Conservation (phyloP, 306 rosid genomes). For the Pyrus betulifolia region DNA sequence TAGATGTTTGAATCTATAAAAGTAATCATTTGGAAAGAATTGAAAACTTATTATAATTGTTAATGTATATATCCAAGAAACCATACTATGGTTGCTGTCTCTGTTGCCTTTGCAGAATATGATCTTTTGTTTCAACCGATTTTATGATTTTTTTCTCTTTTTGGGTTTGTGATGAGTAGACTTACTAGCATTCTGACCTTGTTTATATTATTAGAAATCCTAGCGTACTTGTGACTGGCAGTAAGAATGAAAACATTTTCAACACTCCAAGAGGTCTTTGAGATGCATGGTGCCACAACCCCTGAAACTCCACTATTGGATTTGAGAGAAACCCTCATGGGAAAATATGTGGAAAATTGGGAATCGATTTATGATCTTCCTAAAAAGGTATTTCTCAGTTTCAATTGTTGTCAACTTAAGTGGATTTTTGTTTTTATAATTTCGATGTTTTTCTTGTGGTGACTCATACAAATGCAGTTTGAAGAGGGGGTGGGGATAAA, state of each 20-base stretch:
- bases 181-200: constrained; percentile 29
- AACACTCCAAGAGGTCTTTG: constrained; percentile 70
- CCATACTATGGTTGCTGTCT: not conserved
- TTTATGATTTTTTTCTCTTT: not conserved
- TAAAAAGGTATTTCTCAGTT: constrained; percentile 58
- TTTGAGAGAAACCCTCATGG: constrained; percentile 87
- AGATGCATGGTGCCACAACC: constrained; percentile 95
- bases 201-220: constrained; percentile 9
- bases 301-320: constrained; percentile 93
- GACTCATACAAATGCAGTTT: not conserved
- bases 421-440: not conserved
- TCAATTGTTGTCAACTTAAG: not conserved
- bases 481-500: not conserved
- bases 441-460: not conserved
- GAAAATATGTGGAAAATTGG: constrained; percentile 93
- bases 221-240: constrained; percentile 96
- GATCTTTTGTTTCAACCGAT: not conserved
- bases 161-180: constrained; percentile 2
- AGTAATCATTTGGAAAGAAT: not conserved
- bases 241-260: constrained; percentile 73
- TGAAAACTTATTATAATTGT: not conserved
- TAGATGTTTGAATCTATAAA: not conserved
- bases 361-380: constrained; percentile 91
- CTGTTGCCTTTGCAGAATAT: not conserved
- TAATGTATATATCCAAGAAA: not conserved